phyloP scores from a whole-genome alignment of 1,284 basidiomycete species.

The Nidula niveotomentosa region DNA sequence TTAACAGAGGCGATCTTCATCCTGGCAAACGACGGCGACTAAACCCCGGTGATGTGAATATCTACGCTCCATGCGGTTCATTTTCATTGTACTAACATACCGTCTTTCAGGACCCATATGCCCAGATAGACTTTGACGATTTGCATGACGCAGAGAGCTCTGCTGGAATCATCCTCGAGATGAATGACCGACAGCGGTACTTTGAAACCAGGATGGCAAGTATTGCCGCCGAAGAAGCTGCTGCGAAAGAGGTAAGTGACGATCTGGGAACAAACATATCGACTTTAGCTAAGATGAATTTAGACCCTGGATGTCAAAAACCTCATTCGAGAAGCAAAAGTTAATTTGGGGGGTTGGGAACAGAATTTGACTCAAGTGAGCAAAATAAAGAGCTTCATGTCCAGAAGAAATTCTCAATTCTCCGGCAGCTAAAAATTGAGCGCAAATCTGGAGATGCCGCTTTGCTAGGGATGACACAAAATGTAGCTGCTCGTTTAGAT shows the following conservation, averaged over 20 bases:
- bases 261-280: background rate
- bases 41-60: constrained; percentile 36
- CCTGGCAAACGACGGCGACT: constrained; percentile 59
- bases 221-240: constrained; percentile 24
- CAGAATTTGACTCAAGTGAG: constrained; percentile 54
- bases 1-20: constrained; percentile 53
- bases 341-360: constrained; percentile 57
- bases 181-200: constrained; percentile 78
- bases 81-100: constrained; percentile 10
- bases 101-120: constrained; percentile 44
- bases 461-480: constrained; percentile 74
- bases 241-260: constrained; percentile 28
- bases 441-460: constrained; percentile 65
- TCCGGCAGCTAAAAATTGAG: constrained; percentile 58
- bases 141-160: constrained; percentile 68
- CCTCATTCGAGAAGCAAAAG: constrained; percentile 44
- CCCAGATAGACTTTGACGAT: constrained; percentile 87
- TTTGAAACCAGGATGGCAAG: constrained; percentile 63
- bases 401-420: background rate
- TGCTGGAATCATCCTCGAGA: constrained; percentile 77
- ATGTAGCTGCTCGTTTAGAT: constrained; percentile 67
- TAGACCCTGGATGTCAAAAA: constrained; percentile 41
- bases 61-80: background rate
- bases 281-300: background rate
- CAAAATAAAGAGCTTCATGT: background rate